Conservation (phyloP, 2,329 filamentous ascomycete genomes). For the Ophiostoma australiae region DNA sequence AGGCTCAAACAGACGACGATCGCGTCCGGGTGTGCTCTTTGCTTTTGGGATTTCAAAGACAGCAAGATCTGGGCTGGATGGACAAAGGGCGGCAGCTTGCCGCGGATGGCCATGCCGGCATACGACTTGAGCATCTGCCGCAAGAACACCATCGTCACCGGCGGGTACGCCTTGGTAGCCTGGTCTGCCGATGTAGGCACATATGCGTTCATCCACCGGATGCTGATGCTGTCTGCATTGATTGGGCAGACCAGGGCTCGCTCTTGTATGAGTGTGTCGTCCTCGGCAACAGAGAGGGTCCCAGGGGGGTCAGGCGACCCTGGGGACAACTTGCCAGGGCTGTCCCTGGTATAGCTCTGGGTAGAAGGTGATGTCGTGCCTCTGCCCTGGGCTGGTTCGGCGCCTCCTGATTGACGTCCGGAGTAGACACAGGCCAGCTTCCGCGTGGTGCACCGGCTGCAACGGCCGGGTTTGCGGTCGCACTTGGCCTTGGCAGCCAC, state of each 20-base stretch:
- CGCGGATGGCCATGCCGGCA: slow-evolving; percentile 35
- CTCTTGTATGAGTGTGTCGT: not conserved
- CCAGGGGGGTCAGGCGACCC: not conserved
- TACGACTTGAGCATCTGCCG: slow-evolving; percentile 40
- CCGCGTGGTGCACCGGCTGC: not conserved
- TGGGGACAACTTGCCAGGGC: not conserved
- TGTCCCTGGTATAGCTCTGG: not conserved
- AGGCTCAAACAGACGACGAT: not conserved
- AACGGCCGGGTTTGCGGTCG: not conserved
- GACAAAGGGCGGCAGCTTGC: slow-evolving; percentile 42
- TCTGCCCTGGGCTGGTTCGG: not conserved
- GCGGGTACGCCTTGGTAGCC: not conserved
- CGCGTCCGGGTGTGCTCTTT: not conserved
- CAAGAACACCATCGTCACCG: not conserved
- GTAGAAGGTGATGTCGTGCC: not conserved
- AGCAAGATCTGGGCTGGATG: slow-evolving; percentile 32
- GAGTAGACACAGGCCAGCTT: not conserved
- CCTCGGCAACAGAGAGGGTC: not conserved
- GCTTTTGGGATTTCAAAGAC: not conserved
- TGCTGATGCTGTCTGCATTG: slow-evolving; percentile 43
- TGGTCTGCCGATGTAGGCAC: slow-evolving; percentile 39
- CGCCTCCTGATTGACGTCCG: not conserved
- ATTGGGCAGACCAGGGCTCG: slow-evolving; percentile 42
- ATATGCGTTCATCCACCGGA: slow-evolving; percentile 46
- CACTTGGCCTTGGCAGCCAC: not conserved